Evolutionary conservation across 345 rosid genomes (phyloP).

Genomic region (Acer campestre): DNA sequence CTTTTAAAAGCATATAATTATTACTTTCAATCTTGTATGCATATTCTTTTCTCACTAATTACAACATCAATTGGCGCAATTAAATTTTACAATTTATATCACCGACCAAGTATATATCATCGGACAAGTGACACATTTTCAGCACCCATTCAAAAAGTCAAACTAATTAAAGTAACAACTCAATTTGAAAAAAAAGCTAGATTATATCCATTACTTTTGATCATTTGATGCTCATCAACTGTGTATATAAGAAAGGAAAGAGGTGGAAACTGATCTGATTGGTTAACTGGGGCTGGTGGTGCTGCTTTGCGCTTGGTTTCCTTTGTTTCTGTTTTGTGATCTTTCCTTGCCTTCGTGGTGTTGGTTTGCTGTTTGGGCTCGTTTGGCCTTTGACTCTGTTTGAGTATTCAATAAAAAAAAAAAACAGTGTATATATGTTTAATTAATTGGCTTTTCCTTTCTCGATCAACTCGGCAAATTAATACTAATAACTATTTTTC

Average conservation of each 20-base stretch:
- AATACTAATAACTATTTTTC: not conserved
- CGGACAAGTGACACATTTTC: not conserved
- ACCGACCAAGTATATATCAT: not conserved
- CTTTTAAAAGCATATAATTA: conserved; percentile 23
- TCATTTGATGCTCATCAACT: not conserved
- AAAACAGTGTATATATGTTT: too few relatives aligned
- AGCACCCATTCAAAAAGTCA: not conserved
- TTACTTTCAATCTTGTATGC: conserved; percentile 10
- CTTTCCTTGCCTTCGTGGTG: too few relatives aligned
- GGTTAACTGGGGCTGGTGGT: too few relatives aligned
- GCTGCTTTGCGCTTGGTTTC: too few relatives aligned
- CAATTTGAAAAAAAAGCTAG: not conserved
- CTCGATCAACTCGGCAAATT: not conserved
- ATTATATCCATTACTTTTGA: not conserved
- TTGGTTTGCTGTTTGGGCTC: too few relatives aligned
- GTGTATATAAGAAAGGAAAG: too few relatives aligned
- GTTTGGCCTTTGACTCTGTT: too few relatives aligned
- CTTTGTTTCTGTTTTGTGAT: too few relatives aligned
- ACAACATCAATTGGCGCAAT: not conserved
- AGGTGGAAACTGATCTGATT: too few relatives aligned
- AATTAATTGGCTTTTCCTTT: not conserved
- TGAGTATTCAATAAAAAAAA: too few relatives aligned
- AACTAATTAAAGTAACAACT: not conserved
- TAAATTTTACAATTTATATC: not conserved
- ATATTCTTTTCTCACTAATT: conserved; percentile 23